Base-by-base conservation (phyloP, 768 basidiomycete genomes). In the Tremella yokohamensis region DNA sequence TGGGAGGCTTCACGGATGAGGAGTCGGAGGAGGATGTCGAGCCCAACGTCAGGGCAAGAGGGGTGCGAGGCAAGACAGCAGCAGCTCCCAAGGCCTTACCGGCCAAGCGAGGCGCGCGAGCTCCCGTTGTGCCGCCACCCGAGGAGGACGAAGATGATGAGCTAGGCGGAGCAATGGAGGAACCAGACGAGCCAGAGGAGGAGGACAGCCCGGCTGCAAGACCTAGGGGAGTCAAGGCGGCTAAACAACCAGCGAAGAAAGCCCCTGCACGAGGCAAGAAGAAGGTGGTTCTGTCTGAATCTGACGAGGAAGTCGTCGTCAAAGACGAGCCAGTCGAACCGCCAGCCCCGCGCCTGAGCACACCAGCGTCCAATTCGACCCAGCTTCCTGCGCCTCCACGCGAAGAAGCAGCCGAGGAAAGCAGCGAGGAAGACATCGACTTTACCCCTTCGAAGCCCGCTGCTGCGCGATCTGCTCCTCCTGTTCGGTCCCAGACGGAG, bases 371-470 rank as follows among this genome's bases (percentile, higher is more conserved):
- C 8, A 11, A 9, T 9, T 24, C 51, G 19, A 19, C 51, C 8
- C 48, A 45, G 18, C 29, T 57, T 8, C 49, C 50, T 6, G 51
- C 44, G 13, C 50, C 60, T 3, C 55, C 54, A 3, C 54, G 37
- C 13, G 49, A 56, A 37, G 19, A 19, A 16, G 29, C 29, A 34
- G 40, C 22, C 6, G 40, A 45, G 16, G 20, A 19, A 12, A 50
- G 16, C 44, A 26, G n/a, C 38, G 16, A 24, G n/a, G 45, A 47
- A 47, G 34, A 26, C 24, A 37, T 25, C 49, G 11, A 48, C 19
- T 16, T 40, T 11, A 44, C 16, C 50, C 34, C 15, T 52, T 22
- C n/a, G 34, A 47, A 20, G 18, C 47, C 34, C 15, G 45, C 49
- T 15, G 22, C 25, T 4, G 40, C 45, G 8, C 20, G 20, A 19